Conservation (phyloP, 345 rosid genomes). For the Abelmoschus esculentus region DNA sequence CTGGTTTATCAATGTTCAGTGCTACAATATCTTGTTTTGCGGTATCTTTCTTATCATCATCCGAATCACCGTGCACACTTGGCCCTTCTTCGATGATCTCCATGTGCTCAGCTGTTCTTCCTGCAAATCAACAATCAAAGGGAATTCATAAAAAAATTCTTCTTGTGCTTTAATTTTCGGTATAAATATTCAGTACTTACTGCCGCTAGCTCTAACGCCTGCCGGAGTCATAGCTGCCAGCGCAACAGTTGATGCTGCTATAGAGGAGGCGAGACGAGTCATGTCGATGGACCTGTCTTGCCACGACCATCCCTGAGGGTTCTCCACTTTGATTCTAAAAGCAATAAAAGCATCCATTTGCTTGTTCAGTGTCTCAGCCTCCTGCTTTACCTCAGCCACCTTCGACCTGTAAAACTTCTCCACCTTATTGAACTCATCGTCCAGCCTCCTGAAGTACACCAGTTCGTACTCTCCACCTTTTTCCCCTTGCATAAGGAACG, state of each 20-base stretch:
- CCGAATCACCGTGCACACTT: constrained; percentile 29
- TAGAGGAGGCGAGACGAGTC: neutral
- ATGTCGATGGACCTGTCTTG: neutral
- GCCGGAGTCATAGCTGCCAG: neutral
- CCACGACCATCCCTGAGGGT: neutral
- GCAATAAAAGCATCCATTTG: neutral
- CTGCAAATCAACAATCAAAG: constrained; percentile 21
- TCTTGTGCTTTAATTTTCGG: neutral
- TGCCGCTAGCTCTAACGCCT: neutral
- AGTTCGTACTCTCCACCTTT: neutral
- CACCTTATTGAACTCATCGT: neutral
- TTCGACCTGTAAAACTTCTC: too few species aligned
- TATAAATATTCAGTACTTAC: neutral
- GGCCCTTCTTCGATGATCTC: too few species aligned
- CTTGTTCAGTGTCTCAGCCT: neutral
- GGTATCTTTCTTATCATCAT: constrained; percentile 20
- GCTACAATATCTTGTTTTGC: neutral
- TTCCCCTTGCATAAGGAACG: neutral
- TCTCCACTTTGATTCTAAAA: neutral
- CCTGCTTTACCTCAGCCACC: neutral
- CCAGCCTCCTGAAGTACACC: neutral
- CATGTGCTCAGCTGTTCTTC: constrained; percentile 23
- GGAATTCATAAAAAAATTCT: neutral
- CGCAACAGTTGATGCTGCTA: neutral
- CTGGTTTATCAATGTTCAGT: neutral